Evolutionary conservation across 1,139 yeast genomes (phyloP), one percentile per base, ranked within the genome.

Genomic region (Yamadazyma dendronema): DNA sequence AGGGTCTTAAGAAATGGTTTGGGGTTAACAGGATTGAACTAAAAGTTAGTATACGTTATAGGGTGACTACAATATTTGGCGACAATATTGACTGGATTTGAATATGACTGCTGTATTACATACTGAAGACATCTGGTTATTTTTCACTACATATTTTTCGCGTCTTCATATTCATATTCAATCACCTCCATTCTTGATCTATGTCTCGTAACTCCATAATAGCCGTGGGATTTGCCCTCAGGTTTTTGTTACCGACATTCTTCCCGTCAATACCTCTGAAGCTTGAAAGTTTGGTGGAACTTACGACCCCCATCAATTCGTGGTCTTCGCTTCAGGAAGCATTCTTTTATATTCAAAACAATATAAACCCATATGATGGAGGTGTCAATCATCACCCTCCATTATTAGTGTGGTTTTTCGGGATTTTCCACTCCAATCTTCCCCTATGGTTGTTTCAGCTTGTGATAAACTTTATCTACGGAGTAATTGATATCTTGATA

Each of bases 361-460:
- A 72, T 11, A 68, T 84, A 34, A 74, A 82, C 41, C 79, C 90
- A 4, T 90, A 89, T 52, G 79, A 79, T 42, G 95, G 96, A 14
- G 95, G 96, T 2, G 81, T 87, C 22, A 87, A 84, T 33, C 94
- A 89, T 57, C 95, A 88, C 53, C 74, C 95, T 4, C 96, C 96
- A 1, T 56, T 90, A 24, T 53, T 86, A 29, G 72, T 87, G 37
- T 64, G 72, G 4, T 47, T 65, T 69, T 22, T 42, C 67, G 3
- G 43, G 79, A 14, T 44, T 3, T 36, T 45, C 30, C 33, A 43
- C 9, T 34, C 34, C 13, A 47, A 59, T 16, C 41, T 72, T 10
- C 55, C 67, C 3, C 17, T 16, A 5, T 4, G 9, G 4, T 41
- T 50, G 24, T 48, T 47, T 26, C 35, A 27, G 1, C 28, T 43